Conservation (phyloP, 2,329 filamentous ascomycete species). For the Neurospora sp. region DNA sequence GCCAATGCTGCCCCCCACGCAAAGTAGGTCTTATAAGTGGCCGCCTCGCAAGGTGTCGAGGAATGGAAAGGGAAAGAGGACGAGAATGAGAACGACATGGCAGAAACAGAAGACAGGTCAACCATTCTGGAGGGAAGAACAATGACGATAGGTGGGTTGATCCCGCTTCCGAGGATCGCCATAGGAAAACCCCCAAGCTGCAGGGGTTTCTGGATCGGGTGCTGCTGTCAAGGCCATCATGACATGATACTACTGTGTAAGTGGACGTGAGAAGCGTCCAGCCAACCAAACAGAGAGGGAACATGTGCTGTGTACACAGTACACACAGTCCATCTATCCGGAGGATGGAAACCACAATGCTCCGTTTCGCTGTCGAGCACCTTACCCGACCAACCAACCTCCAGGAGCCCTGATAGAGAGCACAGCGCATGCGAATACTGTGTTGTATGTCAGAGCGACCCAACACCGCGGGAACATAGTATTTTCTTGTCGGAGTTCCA, state of each 20-base stretch:
- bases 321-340: background rate
- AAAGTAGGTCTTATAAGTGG: background rate
- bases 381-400: background rate
- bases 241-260: background rate
- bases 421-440: background rate
- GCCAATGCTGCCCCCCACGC: background rate
- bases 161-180: background rate
- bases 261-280: background rate
- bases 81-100: background rate
- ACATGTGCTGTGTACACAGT: background rate
- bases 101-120: background rate
- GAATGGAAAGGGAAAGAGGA: background rate
- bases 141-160: background rate
- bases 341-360: background rate
- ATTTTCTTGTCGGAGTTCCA: background rate
- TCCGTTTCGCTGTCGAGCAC: background rate
- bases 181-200: background rate
- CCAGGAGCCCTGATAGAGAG: background rate
- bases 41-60: background rate
- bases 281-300: background rate
- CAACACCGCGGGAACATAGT: background rate
- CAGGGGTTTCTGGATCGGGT: background rate
- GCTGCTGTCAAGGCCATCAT: background rate
- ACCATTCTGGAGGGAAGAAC: background rate
- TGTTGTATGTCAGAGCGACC: background rate